Percentiles rank a stretch among this genome's conserved stretches.
phyloP scores from a whole-genome alignment of 495 filamentous ascomycete species.

The Schizothecium vesticola region DNA sequence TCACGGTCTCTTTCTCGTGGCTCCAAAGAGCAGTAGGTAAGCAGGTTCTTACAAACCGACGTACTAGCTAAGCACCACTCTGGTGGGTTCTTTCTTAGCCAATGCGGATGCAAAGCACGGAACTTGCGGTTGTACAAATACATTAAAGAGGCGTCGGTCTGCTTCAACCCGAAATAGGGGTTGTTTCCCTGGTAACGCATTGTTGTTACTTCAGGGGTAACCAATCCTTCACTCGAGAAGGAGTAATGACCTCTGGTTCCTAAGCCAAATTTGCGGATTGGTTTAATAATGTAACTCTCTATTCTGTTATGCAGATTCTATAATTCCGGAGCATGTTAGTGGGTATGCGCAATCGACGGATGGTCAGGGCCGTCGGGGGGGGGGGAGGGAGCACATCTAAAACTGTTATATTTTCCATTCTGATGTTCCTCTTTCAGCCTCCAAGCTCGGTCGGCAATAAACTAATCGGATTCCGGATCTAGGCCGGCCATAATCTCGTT shows the following conservation, averaged over 20 bases:
- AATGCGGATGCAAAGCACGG: not conserved
- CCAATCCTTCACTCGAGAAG: not conserved
- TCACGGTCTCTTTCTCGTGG: no score
- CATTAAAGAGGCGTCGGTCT: not conserved
- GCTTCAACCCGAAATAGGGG: no score
- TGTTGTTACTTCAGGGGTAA: not conserved
- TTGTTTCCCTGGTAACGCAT: not conserved
- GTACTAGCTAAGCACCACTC: no score
- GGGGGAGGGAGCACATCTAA: not conserved
- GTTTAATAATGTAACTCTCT: no score
- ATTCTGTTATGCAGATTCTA: no score
- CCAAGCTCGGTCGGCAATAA: no score
- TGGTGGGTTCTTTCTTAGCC: not conserved
- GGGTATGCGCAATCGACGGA: no score
- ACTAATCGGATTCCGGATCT: no score
- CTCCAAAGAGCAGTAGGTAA: not conserved
- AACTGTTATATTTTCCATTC: not conserved
- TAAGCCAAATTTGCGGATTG: no score
- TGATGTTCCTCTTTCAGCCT: not conserved
- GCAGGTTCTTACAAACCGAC: not conserved
- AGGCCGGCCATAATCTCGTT: not conserved
- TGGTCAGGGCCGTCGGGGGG: no score
- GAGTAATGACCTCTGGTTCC: no score
- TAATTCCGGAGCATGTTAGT: no score
- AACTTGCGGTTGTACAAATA: not conserved